Evolutionary conservation across 805 yeast species (phyloP).

Genomic region (Blastobotrys mokoenaii): DNA sequence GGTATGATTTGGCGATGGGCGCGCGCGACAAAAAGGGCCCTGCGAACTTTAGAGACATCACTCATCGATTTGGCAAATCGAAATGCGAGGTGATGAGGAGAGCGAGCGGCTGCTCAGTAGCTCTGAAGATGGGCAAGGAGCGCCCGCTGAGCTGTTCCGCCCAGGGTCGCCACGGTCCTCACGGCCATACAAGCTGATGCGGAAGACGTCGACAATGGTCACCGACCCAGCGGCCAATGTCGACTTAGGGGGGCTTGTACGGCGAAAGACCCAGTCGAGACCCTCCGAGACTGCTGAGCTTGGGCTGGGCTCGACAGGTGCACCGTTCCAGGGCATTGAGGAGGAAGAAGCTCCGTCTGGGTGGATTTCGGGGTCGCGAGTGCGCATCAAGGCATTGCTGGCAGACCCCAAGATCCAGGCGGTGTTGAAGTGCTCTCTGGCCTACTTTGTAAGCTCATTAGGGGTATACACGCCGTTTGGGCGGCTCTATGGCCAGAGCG

Average conservation of each 20-base stretch:
- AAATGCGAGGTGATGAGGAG: no score
- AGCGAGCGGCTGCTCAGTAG: neutral
- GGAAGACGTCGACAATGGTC: conserved; percentile 32
- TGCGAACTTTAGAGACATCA: no score
- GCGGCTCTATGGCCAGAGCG: conserved; percentile 48
- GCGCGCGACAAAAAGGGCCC: no score
- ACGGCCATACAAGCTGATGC: conserved; percentile 14
- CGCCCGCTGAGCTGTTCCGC: no score
- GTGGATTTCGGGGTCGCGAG: no score
- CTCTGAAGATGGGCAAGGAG: neutral
- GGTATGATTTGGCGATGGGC: no score
- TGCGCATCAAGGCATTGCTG: neutral
- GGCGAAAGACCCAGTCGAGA: neutral
- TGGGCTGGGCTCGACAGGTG: neutral
- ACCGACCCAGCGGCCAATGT: conserved; percentile 34
- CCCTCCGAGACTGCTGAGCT: neutral
- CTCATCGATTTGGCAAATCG: no score
- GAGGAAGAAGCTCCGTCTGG: no score
- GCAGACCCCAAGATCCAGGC: conserved; percentile 11
- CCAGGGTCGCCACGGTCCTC: neutral
- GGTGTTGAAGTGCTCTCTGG: conserved; percentile 57
- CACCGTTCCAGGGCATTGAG: no score
- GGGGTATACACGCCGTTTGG: conserved; percentile 48
- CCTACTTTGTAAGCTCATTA: conserved; percentile 64
- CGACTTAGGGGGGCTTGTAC: neutral